Base-by-base conservation (phyloP, 805 yeast species). In the Candida qinlingensis region DNA sequence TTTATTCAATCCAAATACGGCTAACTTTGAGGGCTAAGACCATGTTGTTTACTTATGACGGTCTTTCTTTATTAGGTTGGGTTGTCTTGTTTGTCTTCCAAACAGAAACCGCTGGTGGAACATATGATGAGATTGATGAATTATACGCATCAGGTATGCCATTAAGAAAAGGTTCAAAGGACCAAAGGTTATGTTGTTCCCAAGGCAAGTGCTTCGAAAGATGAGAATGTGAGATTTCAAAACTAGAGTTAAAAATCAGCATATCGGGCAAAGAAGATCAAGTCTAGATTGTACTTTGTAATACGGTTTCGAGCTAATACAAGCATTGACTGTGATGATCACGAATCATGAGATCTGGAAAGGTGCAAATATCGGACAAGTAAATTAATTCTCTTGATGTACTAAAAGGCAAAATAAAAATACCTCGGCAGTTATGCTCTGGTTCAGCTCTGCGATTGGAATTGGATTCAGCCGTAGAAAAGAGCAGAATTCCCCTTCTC, bases 111-210 rank as follows among this genome's bases (percentile, higher is more conserved):
- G 67, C 67, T 53, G 69, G 69, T 42, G 70, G 79, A 60, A 74
- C 82, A 0, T 77, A 66, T 56, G 81, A 78, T 47, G 83, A 80
- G 54, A 65, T 80, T 57, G 85, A 79, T 61, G 65, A 66, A 45
- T 65, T 79, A 67, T 80, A 77, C 61, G 65, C 57, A 39, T 54
- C 52, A 35, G 48, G 54, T n/a, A 49, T 66, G 40, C 60, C 63
- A 27, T 55, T 66, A 27, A 58, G 69, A 57, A 49, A 57, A 49
- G 60, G 27, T 67, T 63, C 55, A 27, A 40, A 49, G 60, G 27
- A 66, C 62, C 55, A 27, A 40, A n/a, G 45, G 42, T n/a, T 38
- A 43, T 27, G 39, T 44, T 7, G 39, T 44, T 7, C 47, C 53
- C 4, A 41, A 31, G 29, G 38, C 45, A 27, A 28, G 25, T 29